Evolutionary conservation across 441 rosid genomes (phyloP), one percentile per base, ranked within the genome.

Genomic region (Mallotus repandus): DNA sequence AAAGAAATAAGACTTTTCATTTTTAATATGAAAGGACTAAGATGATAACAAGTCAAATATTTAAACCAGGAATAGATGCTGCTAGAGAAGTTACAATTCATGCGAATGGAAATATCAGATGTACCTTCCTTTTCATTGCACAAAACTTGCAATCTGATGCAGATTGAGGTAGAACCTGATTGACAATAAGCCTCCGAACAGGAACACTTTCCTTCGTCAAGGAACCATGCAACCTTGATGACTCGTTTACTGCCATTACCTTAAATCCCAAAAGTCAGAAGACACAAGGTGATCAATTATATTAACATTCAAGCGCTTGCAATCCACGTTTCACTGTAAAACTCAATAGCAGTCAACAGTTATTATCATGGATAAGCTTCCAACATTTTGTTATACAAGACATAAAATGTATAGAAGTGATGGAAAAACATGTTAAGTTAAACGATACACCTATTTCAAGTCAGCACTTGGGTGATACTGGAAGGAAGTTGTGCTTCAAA

Each of bases 211-310:
- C 91, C 79, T 87, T 90, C 79, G 70, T 87, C 81, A 92, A 80
- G 80, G 93, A 87, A 18, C 87, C 83, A 76, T 68, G 81, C 76
- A 92, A 79, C 84, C 94, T 90, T 7, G 98, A 86, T 56, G 94
- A 89, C 82, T 90, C 96, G 53, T 83, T 89, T 52, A 86, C 76
- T 22, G 91, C 92, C 94, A 90, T 92, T 62, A 92, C 88, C 93
- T 92, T 74, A 63, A 80, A 65, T 54, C 38, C 16, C 19, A 54
- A 74, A 29, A 57, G 63, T 21, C 14, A 72, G 14, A 69, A 63
- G 46, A 54, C 15, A 65, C 32, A 41, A 60, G 35, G 46, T 75
- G 53, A 71, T 69, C 57, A 63, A 64, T 45, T 25, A 77, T 50
- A 41, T 50, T 22, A 57, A n/a, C 43, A 18, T 61, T 55, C 18